Evolutionary conservation across 768 basidiomycete species (phyloP).

Genomic region (Clavaria fumosa): DNA sequence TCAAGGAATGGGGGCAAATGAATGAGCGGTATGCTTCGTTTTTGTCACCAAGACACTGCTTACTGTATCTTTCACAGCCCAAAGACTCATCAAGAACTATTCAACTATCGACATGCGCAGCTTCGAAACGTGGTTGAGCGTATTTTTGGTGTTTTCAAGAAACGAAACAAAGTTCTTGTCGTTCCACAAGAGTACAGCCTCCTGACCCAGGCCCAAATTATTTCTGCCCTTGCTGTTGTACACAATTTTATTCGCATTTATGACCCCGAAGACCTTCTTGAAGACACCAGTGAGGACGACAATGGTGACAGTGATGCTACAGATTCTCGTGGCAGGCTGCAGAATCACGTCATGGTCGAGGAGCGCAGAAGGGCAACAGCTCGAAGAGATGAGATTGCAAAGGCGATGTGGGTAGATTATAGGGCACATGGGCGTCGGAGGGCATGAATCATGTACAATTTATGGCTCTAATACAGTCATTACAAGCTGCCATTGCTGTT

Average conservation of each 20-base stretch:
- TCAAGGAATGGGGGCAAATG: constrained; percentile 14
- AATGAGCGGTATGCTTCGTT: constrained; percentile 6
- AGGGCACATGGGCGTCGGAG: too few species aligned
- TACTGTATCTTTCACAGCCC: constrained; percentile 9
- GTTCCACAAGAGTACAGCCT: constrained; percentile 9
- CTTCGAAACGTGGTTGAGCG: constrained; percentile 16
- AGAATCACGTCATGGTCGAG: not conserved
- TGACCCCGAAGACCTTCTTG: constrained; percentile 7
- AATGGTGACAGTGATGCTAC: not conserved
- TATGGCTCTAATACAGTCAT: too few species aligned
- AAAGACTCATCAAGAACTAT: constrained; percentile 13
- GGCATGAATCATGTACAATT: too few species aligned
- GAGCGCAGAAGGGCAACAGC: not conserved
- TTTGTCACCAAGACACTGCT: not conserved
- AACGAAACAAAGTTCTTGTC: constrained; percentile 8
- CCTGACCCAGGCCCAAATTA: constrained; percentile 10
- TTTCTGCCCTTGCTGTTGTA: constrained; percentile 10
- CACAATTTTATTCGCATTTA: constrained; percentile 12
- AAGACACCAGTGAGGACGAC: not conserved
- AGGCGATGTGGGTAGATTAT: constrained; percentile 13
- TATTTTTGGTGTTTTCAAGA: constrained; percentile 16
- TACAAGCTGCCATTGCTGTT: too few species aligned
- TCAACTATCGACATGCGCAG: constrained; percentile 15
- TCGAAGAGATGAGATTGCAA: constrained; percentile 10
- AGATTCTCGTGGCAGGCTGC: too few species aligned